These are phyloP conservation scores for Cardamine chenopodiifolia DNA, from an alignment of 345 rosid genomes.

Conservation along the genomic window DNA sequence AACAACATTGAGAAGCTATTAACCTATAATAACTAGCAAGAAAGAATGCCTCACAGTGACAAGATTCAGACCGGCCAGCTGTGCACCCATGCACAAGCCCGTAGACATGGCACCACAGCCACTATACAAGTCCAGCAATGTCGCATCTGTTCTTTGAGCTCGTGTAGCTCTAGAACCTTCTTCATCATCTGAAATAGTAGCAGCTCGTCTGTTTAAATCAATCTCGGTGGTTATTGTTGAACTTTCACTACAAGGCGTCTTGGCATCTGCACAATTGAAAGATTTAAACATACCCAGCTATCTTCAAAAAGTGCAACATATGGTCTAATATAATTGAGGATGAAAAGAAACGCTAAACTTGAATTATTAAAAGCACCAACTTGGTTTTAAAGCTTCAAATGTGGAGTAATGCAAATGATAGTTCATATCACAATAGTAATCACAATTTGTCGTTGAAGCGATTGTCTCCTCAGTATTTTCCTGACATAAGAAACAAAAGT, in stretches of 20 bases:
- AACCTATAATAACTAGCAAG: background rate
- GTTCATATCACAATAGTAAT: slow-evolving; percentile 63
- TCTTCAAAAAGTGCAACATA: background rate
- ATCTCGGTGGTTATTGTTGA: slow-evolving; percentile 56
- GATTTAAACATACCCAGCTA: background rate
- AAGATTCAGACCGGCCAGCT: slow-evolving; percentile 55
- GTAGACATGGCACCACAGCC: slow-evolving; percentile 96
- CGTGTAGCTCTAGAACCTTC: slow-evolving; percentile 24
- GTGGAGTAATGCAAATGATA: slow-evolving; percentile 62
- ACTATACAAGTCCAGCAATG: slow-evolving; percentile 69
- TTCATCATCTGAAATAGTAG: slow-evolving; percentile 6
- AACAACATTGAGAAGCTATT: background rate
- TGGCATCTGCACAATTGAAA: slow-evolving; percentile 39
- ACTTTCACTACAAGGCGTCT: slow-evolving; percentile 39
- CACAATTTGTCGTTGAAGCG: slow-evolving; percentile 39
- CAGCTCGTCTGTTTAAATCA: slow-evolving; percentile 29
- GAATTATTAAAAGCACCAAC: background rate
- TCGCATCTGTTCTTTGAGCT: slow-evolving; percentile 33
- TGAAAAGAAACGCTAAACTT: background rate
- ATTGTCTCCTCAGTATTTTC: slow-evolving; percentile 44
- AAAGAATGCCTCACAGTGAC: slow-evolving; percentile 52
- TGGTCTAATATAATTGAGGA: background rate
- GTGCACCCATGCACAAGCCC: slow-evolving; percentile 75
- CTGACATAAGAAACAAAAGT: slow-evolving; percentile 42
- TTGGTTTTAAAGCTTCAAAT: slow-evolving; percentile 42